These are phyloP conservation scores for Macrolepiota dolichaula DNA, from an alignment of 768 basidiomycete species.

Conservation along the genomic window DNA sequence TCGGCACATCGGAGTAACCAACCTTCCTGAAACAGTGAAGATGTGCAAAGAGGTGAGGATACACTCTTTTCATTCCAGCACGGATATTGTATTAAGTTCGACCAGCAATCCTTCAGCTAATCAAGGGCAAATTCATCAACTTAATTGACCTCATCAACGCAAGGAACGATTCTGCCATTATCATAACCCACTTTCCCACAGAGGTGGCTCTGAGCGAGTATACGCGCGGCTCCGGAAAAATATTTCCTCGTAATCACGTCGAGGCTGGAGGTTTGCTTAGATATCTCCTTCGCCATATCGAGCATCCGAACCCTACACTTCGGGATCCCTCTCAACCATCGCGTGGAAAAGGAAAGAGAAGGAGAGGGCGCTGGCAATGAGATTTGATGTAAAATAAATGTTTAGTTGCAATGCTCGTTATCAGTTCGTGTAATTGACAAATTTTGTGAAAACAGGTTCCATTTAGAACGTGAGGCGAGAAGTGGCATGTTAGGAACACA, in stretches of 20 bases:
- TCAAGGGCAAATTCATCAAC: conserved; percentile 31
- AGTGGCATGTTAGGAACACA: too few relatives aligned
- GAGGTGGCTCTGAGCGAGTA: conserved; percentile 29
- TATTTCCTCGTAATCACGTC: conserved; percentile 28
- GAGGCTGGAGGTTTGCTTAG: conserved; percentile 29
- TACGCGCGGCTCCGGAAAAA: conserved; percentile 19
- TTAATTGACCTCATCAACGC: conserved; percentile 34
- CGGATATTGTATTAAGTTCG: background rate
- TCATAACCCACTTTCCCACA: conserved; percentile 18
- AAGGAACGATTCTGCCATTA: background rate
- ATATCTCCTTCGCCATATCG: conserved; percentile 28
- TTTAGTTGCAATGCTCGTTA: too few relatives aligned
- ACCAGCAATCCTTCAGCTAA: conserved; percentile 18
- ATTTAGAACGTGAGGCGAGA: too few relatives aligned
- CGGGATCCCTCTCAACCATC: background rate
- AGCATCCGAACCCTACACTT: conserved; percentile 9
- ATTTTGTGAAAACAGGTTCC: too few relatives aligned
- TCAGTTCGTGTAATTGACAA: too few relatives aligned
- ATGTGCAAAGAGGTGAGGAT: conserved; percentile 16
- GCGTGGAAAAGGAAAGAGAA: background rate
- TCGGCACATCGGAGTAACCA: conserved; percentile 22
- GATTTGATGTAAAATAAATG: background rate
- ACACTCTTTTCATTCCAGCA: background rate
- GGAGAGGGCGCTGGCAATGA: background rate
- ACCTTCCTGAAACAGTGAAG: conserved; percentile 21